Evolutionary conservation across 2,329 filamentous ascomycete genomes (phyloP), one percentile per base, ranked within the genome.

Genomic region (Akanthomyces uredinophilus): DNA sequence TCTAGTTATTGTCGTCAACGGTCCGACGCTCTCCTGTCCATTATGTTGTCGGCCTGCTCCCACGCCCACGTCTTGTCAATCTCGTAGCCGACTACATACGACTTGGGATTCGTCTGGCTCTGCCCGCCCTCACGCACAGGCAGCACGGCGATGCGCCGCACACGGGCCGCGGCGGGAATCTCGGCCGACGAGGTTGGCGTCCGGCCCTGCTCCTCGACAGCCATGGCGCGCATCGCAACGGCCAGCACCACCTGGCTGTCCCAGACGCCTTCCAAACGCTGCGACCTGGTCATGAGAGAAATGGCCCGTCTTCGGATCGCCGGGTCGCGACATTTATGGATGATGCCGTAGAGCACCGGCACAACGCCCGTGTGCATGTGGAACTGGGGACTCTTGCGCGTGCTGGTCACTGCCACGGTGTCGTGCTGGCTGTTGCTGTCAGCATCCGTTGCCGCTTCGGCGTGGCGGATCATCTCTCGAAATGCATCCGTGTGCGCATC

Each of bases 301-400:
- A 58, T 20, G 8, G 61, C 61, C 5, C 43, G 54, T 16, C 61
- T 20, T 3, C 61, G 55, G n/a, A 63, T 60, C 4, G 29, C n/a
- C n/a, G 61, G 61, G 35, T 60, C 61, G 10, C 61, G 54, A 50
- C 61, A 63, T 24, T 60, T 59, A 22, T 41, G 41, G 11, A 55
- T 55, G 32, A 63, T 58, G 27, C 47, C 55, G 35, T 59, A 59
- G 7, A 60, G 32, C 2, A 63, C 32, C 13, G 61, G 55, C 6
- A 59, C 61, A 4, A 58, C 35, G 16, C 61, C 61, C 4, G 50
- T 63, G 43, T 63, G 55, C 61, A 63, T 63, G 35, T 63, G 55
- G 27, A 63, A 63, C 22, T 59, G 61, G 3, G 61, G 46, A 18
- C 29, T 16, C 13, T 47, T 20, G 37, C 20, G 52, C 20, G 37